A percentile compares a stretch with the other conserved stretches of the same genome.
Conservation (phyloP, 306 rosid species). For the Vigna hirtella region DNA sequence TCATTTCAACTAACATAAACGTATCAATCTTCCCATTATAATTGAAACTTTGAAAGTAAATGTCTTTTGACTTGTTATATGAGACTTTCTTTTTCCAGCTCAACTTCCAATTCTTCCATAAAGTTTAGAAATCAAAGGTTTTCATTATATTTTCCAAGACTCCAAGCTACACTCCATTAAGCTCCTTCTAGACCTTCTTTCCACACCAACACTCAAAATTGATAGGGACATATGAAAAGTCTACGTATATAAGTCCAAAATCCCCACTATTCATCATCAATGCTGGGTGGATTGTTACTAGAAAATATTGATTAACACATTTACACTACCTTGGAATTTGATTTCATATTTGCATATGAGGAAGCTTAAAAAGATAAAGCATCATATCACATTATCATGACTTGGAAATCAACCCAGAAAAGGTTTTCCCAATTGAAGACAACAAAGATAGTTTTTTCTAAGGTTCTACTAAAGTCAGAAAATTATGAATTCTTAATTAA, state of each 20-base stretch:
- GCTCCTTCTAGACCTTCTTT: slow-evolving; percentile 12
- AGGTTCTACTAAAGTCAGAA: slow-evolving; percentile 2
- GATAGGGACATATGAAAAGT: slow-evolving; percentile 37
- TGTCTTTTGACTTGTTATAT: neutral
- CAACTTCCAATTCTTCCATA: slow-evolving; percentile 38
- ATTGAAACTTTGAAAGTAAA: slow-evolving; percentile 24
- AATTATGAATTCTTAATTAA: too few species aligned
- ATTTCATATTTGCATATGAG: slow-evolving; percentile 21
- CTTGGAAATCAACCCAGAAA: slow-evolving; percentile 5
- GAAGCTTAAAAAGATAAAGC: slow-evolving; percentile 30
- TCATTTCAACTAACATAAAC: neutral
- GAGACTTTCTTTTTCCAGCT: slow-evolving; percentile 31
- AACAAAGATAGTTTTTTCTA: slow-evolving; percentile 7
- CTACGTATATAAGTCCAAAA: slow-evolving; percentile 9
- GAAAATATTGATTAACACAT: slow-evolving; percentile 22
- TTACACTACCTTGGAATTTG: slow-evolving; percentile 1
- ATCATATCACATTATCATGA: slow-evolving; percentile 21
- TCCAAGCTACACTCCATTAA: slow-evolving; percentile 34
- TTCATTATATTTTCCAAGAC: slow-evolving; percentile 24
- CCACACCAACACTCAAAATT: slow-evolving; percentile 29
- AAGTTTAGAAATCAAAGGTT: slow-evolving; percentile 25
- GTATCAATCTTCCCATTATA: neutral
- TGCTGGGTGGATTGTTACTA: slow-evolving; percentile 15
- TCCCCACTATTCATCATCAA: slow-evolving; percentile 15
- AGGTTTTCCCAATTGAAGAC: neutral